Evolutionary conservation across 2,329 filamentous ascomycete genomes (phyloP), one percentile per base, ranked within the genome.

Genomic region (Alternaria longipes): DNA sequence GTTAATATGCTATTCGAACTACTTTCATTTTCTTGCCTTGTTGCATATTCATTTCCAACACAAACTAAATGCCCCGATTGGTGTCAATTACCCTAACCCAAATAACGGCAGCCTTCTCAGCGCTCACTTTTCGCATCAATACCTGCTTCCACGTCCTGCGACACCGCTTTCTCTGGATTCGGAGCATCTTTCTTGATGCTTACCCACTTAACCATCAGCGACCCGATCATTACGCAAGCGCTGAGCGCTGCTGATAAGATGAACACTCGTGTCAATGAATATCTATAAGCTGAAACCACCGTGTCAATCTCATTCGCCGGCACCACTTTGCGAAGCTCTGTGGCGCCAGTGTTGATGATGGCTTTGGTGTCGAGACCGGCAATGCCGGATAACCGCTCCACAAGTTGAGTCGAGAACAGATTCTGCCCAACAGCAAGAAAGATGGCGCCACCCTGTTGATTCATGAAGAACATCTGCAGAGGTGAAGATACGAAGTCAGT

Each of bases 241-340:
- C 83, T 81, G 68, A 89, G 79, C 2, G 84, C 83, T n/a, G 88
- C 78, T 2, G 82, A 83, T 8, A 91, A 83, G 58, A 86, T 82
- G 69, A 90, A 91, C 0, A 84, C 83, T 50, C 83, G 77, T 1
- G 82, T 82, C 22, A 92, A 74, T 0, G 88, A 81, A 22, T 81
- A 76, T 69, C 90, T 91, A 77, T 92, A 92, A 0, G 87, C 89
- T 0, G 81, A 65, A 1, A 88, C 79, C 1, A 93, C 87, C 0
- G 79, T 76, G 5, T 74, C 73, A 6, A 89, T 73, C 54, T 82
- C 84, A 54, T 86, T 69, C 0, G 77, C 65, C 0, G 84, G 79
- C n/a, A 92, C 85, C 2, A 81, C 72, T 18, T 67, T 65, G 49
- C 84, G 82, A 12, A 93, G 79, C 36, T 87, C 83, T 0, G 89